A percentile compares a stretch with the other conserved stretches of the same genome.
Conservation (phyloP, 768 basidiomycete species). For the Artomyces pyxidatus region DNA sequence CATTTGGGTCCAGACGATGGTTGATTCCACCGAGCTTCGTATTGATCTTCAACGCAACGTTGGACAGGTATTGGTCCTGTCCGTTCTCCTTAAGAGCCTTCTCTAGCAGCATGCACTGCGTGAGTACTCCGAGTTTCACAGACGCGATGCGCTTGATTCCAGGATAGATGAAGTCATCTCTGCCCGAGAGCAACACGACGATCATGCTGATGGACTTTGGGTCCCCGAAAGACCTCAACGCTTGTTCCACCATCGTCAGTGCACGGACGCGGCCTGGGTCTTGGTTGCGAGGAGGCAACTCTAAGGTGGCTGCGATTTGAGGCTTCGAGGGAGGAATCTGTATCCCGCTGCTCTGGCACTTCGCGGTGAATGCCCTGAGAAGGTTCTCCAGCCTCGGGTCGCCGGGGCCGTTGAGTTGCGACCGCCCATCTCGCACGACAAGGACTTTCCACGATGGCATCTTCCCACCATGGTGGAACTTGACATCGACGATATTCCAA, state of each 20-base stretch:
- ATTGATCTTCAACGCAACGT: constrained; percentile 76
- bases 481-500: constrained; percentile 73
- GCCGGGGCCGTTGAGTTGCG: constrained; percentile 29
- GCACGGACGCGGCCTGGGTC: constrained; percentile 33
- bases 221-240: constrained; percentile 17
- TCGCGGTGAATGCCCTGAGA: constrained; percentile 44
- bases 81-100: constrained; percentile 52
- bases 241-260: constrained; percentile 29
- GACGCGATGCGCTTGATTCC: constrained; percentile 76
- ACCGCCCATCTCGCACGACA: constrained; percentile 44
- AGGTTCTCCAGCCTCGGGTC: constrained; percentile 37
- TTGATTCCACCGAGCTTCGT: constrained; percentile 79
- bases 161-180: constrained; percentile 73
- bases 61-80: constrained; percentile 78
- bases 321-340: constrained; percentile 30
- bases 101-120: constrained; percentile 58
- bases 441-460: constrained; percentile 61
- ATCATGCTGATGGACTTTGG: constrained; percentile 49
- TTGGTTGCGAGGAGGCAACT: constrained; percentile 27
- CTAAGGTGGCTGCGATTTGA: constrained; percentile 27
- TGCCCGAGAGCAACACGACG: constrained; percentile 57
- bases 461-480: constrained; percentile 49
- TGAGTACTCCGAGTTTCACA: constrained; percentile 64
- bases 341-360: constrained; percentile 57
- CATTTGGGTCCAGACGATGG: constrained; percentile 48